Conservation (phyloP, 441 rosid genomes). For the Erodium trifolium region DNA sequence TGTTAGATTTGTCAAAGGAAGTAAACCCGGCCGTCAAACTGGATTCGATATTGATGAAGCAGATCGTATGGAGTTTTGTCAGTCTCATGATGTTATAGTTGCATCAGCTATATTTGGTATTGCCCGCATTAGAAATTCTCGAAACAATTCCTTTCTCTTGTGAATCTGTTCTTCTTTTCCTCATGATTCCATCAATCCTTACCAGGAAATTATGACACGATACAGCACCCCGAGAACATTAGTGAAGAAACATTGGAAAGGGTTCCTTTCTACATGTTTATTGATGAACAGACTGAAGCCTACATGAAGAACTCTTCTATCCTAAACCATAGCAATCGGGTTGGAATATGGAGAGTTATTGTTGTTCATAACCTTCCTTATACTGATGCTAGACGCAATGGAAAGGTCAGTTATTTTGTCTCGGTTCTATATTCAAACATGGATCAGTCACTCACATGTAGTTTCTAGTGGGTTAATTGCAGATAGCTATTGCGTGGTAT, state of each 20-base stretch:
- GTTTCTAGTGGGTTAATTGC: background rate
- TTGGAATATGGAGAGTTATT: slow-evolving; percentile 74
- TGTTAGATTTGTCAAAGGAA: slow-evolving; percentile 61
- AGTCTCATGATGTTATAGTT: slow-evolving; percentile 57
- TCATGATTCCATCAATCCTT: slow-evolving; percentile 16
- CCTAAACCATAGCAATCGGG: slow-evolving; percentile 38
- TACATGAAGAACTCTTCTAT: slow-evolving; percentile 50
- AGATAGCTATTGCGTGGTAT: no score
- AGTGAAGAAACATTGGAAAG: slow-evolving; percentile 49
- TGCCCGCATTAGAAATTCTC: slow-evolving; percentile 10
- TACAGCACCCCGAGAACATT: slow-evolving; percentile 62
- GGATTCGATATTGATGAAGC: slow-evolving; percentile 82
- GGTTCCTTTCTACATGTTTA: slow-evolving; percentile 77
- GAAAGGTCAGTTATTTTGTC: slow-evolving; percentile 44
- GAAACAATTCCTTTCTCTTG: slow-evolving; percentile 14
- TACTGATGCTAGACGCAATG: slow-evolving; percentile 68
- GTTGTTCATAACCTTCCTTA: slow-evolving; percentile 62
- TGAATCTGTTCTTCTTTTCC: slow-evolving; percentile 13
- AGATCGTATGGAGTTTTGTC: slow-evolving; percentile 51
- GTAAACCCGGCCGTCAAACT: slow-evolving; percentile 52
- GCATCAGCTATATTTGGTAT: slow-evolving; percentile 91
- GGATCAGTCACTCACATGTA: background rate
- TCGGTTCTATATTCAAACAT: background rate
- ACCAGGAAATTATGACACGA: slow-evolving; percentile 65
- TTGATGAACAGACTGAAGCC: slow-evolving; percentile 74